Conservation (phyloP, 2,329 filamentous ascomycete species). For the Alternaria triticina region DNA sequence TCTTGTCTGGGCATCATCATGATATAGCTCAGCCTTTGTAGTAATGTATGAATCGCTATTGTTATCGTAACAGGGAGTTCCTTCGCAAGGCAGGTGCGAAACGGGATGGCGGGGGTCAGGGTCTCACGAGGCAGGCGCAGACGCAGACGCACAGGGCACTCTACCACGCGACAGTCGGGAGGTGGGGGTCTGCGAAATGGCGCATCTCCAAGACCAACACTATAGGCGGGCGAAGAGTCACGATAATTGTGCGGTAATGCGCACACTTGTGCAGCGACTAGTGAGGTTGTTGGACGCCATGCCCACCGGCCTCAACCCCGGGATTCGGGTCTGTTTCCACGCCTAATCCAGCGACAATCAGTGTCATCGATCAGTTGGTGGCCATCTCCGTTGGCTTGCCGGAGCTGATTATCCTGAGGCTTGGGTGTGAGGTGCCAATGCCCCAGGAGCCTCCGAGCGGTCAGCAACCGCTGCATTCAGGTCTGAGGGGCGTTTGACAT, state of each 20-base stretch:
- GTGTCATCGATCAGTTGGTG: constrained; percentile 2
- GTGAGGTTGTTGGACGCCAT: not conserved
- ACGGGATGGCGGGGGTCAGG: constrained; percentile 6
- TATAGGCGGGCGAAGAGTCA: not conserved
- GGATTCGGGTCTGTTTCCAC: constrained; percentile 3
- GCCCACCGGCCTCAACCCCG: constrained; percentile 4
- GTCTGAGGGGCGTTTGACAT: constrained; percentile 6
- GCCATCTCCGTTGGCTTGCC: constrained; percentile 1
- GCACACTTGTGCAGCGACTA: constrained; percentile 4
- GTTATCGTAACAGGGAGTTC: not conserved
- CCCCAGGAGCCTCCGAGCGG: constrained; percentile 6
- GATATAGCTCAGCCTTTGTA: not conserved
- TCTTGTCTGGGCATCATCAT: not conserved
- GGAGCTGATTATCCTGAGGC: constrained; percentile 1
- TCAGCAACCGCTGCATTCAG: constrained; percentile 7
- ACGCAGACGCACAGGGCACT: constrained; percentile 11
- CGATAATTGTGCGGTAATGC: not conserved
- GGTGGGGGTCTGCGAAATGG: constrained; percentile 2
- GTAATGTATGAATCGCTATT: not conserved
- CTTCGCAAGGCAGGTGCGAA: constrained; percentile 8
- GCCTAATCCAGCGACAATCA: not conserved
- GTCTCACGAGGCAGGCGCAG: constrained; percentile 3
- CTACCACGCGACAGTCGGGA: constrained; percentile 9
- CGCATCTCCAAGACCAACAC: not conserved
- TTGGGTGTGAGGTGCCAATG: constrained; percentile 4